Percentiles rank a stretch among this genome's conserved stretches.
Evolutionary conservation across 2,329 filamentous ascomycete genomes (phyloP).

Genomic region (Alternaria sp.): DNA sequence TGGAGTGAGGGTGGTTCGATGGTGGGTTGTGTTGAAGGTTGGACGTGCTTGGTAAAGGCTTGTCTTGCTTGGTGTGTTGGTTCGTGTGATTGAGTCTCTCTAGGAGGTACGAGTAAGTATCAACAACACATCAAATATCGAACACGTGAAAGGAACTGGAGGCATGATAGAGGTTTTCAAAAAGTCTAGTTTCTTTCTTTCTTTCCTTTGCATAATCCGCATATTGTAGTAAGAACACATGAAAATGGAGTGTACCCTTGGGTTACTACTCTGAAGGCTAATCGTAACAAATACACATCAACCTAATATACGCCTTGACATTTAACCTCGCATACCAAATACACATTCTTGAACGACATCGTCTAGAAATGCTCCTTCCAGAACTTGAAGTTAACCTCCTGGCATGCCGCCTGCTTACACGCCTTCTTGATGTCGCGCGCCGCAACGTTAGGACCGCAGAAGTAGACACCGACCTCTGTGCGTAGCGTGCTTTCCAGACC

Average conservation of each 20-base stretch:
- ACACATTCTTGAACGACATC: neutral
- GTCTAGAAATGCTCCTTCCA: slow-evolving; percentile 88
- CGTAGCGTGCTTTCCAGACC: slow-evolving; percentile 77
- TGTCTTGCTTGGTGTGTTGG: neutral
- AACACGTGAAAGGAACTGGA: neutral
- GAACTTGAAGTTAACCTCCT: slow-evolving; percentile 91
- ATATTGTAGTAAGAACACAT: neutral
- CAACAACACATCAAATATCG: neutral
- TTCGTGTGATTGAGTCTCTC: neutral
- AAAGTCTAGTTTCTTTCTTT: neutral
- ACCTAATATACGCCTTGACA: neutral
- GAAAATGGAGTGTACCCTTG: slow-evolving; percentile 7
- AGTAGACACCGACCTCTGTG: slow-evolving; percentile 95
- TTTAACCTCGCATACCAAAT: neutral
- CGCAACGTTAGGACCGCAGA: slow-evolving; percentile 84
- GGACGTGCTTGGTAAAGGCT: neutral
- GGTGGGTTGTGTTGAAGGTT: neutral
- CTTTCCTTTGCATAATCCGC: neutral
- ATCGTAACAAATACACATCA: slow-evolving; percentile 7
- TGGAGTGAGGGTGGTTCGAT: slow-evolving; percentile 9
- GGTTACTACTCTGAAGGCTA: slow-evolving; percentile 6
- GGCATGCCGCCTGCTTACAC: slow-evolving; percentile 72
- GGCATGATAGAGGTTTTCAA: neutral
- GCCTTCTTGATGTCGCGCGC: slow-evolving; percentile 86
- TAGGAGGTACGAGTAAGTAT: neutral